Percentiles rank a stretch among this genome's conserved stretches.
Evolutionary conservation across 1,139 yeast species (phyloP).

Genomic region (Kurtzmaniella quercitrusa): DNA sequence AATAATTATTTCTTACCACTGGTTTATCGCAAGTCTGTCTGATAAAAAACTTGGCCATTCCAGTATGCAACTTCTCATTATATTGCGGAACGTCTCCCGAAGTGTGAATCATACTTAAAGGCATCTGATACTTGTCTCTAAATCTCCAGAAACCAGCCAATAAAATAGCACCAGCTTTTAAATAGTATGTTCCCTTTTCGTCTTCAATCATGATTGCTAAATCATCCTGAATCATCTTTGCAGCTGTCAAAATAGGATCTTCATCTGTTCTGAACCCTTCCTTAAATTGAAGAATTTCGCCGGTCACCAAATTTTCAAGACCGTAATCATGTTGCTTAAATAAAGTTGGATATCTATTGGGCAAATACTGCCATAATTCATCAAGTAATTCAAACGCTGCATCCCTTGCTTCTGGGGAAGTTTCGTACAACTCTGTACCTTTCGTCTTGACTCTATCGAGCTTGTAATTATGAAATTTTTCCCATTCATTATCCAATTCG

Average conservation of each 20-base stretch:
- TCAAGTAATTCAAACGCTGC: conserved; percentile 56
- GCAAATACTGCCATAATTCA: conserved; percentile 50
- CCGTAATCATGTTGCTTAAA: conserved; percentile 45
- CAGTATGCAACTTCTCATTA: conserved; percentile 49
- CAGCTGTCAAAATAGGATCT: conserved; percentile 58
- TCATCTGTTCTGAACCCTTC: conserved; percentile 8
- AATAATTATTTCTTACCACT: conserved; percentile 63
- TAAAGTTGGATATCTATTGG: conserved; percentile 54
- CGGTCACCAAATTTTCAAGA: conserved; percentile 48
- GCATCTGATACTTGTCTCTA: conserved; percentile 49
- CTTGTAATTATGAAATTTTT: conserved; percentile 49
- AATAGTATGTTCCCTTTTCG: conserved; percentile 49
- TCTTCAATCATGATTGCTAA: conserved; percentile 62
- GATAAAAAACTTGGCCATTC: conserved; percentile 63
- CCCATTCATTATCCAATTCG: conserved; percentile 64
- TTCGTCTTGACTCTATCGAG: conserved; percentile 41
- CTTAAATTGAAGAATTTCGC: conserved; percentile 29
- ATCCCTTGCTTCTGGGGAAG: conserved; percentile 47
- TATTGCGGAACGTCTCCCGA: conserved; percentile 66
- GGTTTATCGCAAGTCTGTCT: conserved; percentile 53
- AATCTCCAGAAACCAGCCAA: conserved; percentile 67
- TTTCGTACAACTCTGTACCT: conserved; percentile 47
- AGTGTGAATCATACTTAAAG: conserved; percentile 56
- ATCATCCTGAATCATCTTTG: conserved; percentile 63
- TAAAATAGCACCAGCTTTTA: conserved; percentile 58